These are phyloP conservation scores for Solanum chiquidenum DNA, from an alignment of 257 asterid genomes.

Conservation along the genomic window DNA sequence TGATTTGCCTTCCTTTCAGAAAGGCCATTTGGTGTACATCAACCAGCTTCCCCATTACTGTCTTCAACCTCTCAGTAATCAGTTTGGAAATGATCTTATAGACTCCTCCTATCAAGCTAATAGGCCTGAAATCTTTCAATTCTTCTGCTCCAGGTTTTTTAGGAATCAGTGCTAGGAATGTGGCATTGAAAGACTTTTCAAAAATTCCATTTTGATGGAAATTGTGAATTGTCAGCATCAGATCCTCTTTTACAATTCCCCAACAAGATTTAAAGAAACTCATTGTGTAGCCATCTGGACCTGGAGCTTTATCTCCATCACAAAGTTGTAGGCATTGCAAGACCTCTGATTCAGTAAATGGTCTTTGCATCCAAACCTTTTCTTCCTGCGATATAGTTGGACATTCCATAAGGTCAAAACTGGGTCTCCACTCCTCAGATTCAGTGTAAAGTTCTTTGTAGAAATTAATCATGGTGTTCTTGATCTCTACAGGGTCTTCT, in stretches of 20 bases:
- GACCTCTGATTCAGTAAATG: neutral
- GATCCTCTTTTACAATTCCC: neutral
- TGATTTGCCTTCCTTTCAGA: too few relatives aligned
- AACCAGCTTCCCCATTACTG: neutral
- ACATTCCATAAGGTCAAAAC: neutral
- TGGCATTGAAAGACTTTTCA: too few relatives aligned
- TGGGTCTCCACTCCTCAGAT: neutral
- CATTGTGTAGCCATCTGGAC: too few relatives aligned
- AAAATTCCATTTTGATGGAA: too few relatives aligned
- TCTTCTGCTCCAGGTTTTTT: neutral
- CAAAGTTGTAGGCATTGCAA: neutral
- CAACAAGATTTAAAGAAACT: too few relatives aligned
- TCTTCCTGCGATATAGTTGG: neutral
- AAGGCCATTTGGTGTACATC: neutral
- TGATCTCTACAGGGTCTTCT: neutral
- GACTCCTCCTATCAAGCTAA: neutral
- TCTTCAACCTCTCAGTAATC: neutral
- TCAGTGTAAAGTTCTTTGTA: neutral
- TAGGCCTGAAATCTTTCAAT: neutral
- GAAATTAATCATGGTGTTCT: neutral
- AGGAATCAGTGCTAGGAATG: neutral
- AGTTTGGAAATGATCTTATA: too few relatives aligned
- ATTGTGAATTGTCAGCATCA: neutral
- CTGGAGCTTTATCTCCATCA: too few relatives aligned
- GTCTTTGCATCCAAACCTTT: neutral